phyloP scores from a whole-genome alignment of 495 filamentous ascomycete genomes.

The Durotheca rogersii region DNA sequence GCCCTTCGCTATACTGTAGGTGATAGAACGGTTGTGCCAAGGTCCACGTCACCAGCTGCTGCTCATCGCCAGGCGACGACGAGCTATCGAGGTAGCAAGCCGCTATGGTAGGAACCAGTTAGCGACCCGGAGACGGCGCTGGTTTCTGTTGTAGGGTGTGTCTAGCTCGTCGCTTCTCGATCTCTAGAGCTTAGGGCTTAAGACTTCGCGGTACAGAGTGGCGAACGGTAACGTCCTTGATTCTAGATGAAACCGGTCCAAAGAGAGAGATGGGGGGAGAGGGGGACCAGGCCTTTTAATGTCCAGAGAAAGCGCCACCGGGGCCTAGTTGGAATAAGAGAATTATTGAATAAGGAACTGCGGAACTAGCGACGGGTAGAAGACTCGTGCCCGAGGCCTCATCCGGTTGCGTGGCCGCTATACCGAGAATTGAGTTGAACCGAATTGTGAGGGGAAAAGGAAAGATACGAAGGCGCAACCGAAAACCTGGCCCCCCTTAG shows the following conservation, averaged over 20 bases:
- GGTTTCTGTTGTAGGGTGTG: too few species aligned
- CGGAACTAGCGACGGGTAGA: constrained; percentile 8
- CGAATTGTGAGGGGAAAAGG: constrained; percentile 13
- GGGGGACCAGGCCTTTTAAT: constrained; percentile 32
- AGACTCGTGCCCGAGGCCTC: too few species aligned
- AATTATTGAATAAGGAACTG: too few species aligned
- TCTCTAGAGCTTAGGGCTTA: too few species aligned
- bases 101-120: too few species aligned
- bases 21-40: too few species aligned
- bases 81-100: not conserved
- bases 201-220: too few species aligned
- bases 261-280: too few species aligned
- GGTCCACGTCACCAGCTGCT: not conserved
- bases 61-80: not conserved
- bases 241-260: not conserved
- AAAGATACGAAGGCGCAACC: not conserved
- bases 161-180: too few species aligned
- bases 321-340: constrained; percentile 14
- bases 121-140: too few species aligned
- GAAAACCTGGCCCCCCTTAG: constrained; percentile 10
- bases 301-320: constrained; percentile 5
- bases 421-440: constrained; percentile 5
- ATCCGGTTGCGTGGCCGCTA: constrained; percentile 13
- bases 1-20: not conserved
- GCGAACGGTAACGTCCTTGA: too few species aligned